These are phyloP conservation scores for Plasmodium gonderi DNA, from an alignment of 169 alveolate genomes.

Conservation along the genomic window DNA sequence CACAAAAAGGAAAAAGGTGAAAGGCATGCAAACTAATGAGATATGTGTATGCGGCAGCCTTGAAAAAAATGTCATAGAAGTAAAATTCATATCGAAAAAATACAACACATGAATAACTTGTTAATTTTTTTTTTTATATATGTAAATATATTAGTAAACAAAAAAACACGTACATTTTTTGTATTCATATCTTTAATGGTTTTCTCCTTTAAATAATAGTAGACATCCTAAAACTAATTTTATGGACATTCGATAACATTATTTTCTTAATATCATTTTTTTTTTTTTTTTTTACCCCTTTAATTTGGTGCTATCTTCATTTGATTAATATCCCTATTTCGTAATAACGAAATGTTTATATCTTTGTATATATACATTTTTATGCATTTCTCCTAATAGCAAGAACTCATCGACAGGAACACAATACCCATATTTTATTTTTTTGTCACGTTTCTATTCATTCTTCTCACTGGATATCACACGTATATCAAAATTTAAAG, in stretches of 20 bases:
- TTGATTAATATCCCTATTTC: not conserved
- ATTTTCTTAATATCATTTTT: not conserved
- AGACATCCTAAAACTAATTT: not conserved
- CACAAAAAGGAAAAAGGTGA: not conserved
- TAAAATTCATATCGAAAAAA: not conserved
- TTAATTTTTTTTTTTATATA: not conserved
- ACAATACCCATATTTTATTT: not conserved
- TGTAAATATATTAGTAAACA: not conserved
- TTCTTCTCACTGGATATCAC: not conserved
- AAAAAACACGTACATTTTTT: not conserved
- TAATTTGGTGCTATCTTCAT: not conserved
- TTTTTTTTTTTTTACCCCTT: not conserved
- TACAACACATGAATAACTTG: not conserved
- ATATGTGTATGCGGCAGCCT: not conserved
- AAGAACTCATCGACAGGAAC: not conserved
- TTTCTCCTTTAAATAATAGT: not conserved
- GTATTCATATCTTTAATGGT: not conserved
- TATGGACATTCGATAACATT: not conserved
- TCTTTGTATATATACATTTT: not conserved
- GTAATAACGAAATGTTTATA: not conserved
- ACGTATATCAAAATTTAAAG: constrained; percentile 8
- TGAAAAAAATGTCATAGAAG: not conserved
- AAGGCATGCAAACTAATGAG: not conserved
- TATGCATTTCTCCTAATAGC: not conserved
- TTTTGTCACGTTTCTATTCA: not conserved